Evolutionary conservation across 106 monocot species (phyloP), one percentile per base, ranked within the genome.

Genomic region (Narthecium ossifragum): DNA sequence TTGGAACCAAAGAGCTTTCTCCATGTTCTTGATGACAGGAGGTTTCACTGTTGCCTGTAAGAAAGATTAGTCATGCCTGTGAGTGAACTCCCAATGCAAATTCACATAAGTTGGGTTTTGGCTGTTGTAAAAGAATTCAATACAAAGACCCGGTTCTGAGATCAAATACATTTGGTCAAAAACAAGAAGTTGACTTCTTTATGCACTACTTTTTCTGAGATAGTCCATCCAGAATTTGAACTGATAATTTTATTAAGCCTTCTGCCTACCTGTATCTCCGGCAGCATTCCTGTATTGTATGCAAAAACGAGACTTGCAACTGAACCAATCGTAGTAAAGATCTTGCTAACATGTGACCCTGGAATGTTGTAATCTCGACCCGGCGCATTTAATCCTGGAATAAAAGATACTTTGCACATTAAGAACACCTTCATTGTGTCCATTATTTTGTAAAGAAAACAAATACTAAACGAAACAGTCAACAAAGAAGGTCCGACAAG

Each of bases 231-330:
- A n/a, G n/a, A n/a, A n/a, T n/a, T n/a, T n/a, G n/a, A n/a, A n/a
- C n/a, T n/a, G n/a, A n/a, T n/a, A n/a, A n/a, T n/a, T n/a, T n/a
- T n/a, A n/a, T n/a, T n/a, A n/a, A n/a, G n/a, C n/a, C n/a, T n/a
- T n/a, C n/a, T n/a, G n/a, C 18, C 6, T 57, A 93, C 93, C 85
- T 94, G 93, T 74, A 94, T 94, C 54, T 94, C 93, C 37, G 93
- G 93, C n/a, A 94, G 73, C 89, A 94, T 94, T 52, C 93, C 93
- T 3, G 93, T 94, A 59, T 94, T 94, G 61, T 83, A 89, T 30
- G 85, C 80, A 78, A 89, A 94, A 61, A 83, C 93, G 51, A 89
- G 82, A 74, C 61, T 86, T 12, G 85, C 88, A n/a, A 66, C 60
- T 41, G 93, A 71, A 57, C 93, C 89, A 62, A 94, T 78, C 2